A percentile compares a stretch with the other conserved stretches of the same genome.
phyloP scores from a whole-genome alignment of 1,139 yeast species.

The Yamadazyma sp. region DNA sequence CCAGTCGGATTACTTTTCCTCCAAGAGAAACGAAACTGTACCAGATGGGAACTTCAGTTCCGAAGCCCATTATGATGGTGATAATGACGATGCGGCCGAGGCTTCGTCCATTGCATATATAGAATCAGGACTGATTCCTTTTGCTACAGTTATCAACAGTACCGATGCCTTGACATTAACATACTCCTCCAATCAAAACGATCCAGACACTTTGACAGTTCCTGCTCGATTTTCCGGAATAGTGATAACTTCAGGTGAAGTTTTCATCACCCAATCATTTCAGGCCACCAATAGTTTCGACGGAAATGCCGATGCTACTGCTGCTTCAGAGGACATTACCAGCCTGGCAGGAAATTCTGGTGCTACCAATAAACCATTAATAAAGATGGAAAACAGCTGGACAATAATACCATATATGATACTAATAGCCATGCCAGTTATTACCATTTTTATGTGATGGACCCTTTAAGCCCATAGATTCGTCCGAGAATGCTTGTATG shows the following conservation, averaged over 20 bases:
- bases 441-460: not conserved
- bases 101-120: constrained; percentile 26
- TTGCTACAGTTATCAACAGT: constrained; percentile 28
- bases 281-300: not conserved
- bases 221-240: constrained; percentile 40
- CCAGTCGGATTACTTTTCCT: constrained; percentile 11
- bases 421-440: not conserved
- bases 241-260: constrained; percentile 31
- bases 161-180: constrained; percentile 20
- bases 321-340: constrained; percentile 12
- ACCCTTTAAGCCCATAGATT: no score
- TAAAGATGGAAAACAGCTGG: not conserved
- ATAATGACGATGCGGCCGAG: not conserved
- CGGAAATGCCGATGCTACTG: constrained; percentile 11
- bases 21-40: not conserved
- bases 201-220: constrained; percentile 21
- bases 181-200: constrained; percentile 16
- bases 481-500: no score
- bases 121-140: constrained; percentile 35
- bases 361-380: not conserved
- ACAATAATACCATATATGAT: not conserved
- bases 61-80: not conserved
- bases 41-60: not conserved
- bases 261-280: constrained; percentile 21
- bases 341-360: not conserved